Evolutionary conservation across 2,329 filamentous ascomycete genomes (phyloP).

Genomic region (Aspergillus nomiae): DNA sequence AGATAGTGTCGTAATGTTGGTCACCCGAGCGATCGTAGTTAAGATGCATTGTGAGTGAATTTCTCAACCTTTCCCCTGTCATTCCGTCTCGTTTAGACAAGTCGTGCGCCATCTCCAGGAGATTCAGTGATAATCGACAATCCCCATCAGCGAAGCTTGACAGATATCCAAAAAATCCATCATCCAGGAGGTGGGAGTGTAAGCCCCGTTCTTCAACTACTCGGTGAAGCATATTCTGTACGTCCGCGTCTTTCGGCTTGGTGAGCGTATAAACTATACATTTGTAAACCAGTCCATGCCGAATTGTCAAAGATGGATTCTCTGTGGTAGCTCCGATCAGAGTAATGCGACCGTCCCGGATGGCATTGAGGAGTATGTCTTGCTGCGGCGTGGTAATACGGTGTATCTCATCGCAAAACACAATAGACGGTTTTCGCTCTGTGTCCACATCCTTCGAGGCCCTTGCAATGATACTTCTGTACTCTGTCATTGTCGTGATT

Average conservation of each 20-base stretch:
- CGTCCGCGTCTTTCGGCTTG: slow-evolving; percentile 69
- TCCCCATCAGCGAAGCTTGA: slow-evolving; percentile 88
- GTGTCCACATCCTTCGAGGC: slow-evolving; percentile 81
- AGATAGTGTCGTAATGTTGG: slow-evolving; percentile 97
- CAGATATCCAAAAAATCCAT: slow-evolving; percentile 77
- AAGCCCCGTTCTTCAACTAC: slow-evolving; percentile 64
- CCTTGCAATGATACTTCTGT: slow-evolving; percentile 87
- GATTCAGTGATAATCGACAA: slow-evolving; percentile 86
- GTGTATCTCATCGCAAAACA: slow-evolving; percentile 56
- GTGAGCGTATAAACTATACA: slow-evolving; percentile 83
- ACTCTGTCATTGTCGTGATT: slow-evolving; percentile 83
- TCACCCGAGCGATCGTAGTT: slow-evolving; percentile 95
- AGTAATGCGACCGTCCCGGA: slow-evolving; percentile 84
- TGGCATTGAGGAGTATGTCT: slow-evolving; percentile 89
- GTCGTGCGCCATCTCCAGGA: slow-evolving; percentile 85
- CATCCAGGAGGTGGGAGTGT: slow-evolving; percentile 55
- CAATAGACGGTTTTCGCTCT: slow-evolving; percentile 98
- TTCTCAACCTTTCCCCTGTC: slow-evolving; percentile 76
- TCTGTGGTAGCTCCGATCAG: slow-evolving; percentile 94
- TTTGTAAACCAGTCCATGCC: slow-evolving; percentile 80
- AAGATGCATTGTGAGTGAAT: slow-evolving; percentile 81
- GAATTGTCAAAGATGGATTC: slow-evolving; percentile 90
- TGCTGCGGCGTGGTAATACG: slow-evolving; percentile 80
- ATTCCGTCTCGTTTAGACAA: slow-evolving; percentile 65
- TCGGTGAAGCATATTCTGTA: slow-evolving; percentile 72